A percentile compares a stretch with the other conserved stretches of the same genome.
Conservation (phyloP, 2,329 filamentous ascomycete species). For the Fusarium lateritium region DNA sequence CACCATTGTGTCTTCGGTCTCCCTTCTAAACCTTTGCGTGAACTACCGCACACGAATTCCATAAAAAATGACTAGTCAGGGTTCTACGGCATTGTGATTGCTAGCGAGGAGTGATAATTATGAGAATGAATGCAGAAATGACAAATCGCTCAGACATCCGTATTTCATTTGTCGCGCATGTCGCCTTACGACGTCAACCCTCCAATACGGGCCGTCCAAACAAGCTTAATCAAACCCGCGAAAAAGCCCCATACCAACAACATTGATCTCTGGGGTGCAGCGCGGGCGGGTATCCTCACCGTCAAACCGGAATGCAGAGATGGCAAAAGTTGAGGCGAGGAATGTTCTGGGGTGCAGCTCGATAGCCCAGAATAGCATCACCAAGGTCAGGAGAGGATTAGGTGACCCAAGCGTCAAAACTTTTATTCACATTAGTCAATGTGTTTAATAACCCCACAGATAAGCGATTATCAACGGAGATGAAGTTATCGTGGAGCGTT, state of each 20-base stretch:
- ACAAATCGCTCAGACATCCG: not conserved
- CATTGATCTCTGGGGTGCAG: conserved; percentile 29
- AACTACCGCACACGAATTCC: too few relatives aligned
- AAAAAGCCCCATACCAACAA: conserved; percentile 2
- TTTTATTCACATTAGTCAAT: conserved; percentile 39
- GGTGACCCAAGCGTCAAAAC: conserved; percentile 14
- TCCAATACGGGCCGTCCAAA: conserved; percentile 22
- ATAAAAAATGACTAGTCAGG: too few relatives aligned
- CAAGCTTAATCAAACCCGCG: conserved; percentile 21
- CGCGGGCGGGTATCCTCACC: conserved; percentile 20
- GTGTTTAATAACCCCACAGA: conserved; percentile 33
- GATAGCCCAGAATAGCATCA: not conserved
- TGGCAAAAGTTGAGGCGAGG: not conserved
- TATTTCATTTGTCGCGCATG: not conserved
- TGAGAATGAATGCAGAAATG: not conserved
- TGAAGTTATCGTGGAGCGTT: conserved; percentile 6
- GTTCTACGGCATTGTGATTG: too few relatives aligned
- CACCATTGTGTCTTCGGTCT: too few relatives aligned
- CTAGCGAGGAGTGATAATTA: too few relatives aligned
- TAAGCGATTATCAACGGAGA: conserved; percentile 34
- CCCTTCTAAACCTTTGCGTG: too few relatives aligned
- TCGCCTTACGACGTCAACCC: not conserved
- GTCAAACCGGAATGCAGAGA: not conserved
- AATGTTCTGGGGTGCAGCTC: conserved; percentile 16
- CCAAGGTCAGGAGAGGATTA: conserved; percentile 6